A percentile compares a stretch with the other conserved stretches of the same genome.
Conservation (phyloP, 345 rosid genomes). For the Chamaenerion angustifolium region DNA sequence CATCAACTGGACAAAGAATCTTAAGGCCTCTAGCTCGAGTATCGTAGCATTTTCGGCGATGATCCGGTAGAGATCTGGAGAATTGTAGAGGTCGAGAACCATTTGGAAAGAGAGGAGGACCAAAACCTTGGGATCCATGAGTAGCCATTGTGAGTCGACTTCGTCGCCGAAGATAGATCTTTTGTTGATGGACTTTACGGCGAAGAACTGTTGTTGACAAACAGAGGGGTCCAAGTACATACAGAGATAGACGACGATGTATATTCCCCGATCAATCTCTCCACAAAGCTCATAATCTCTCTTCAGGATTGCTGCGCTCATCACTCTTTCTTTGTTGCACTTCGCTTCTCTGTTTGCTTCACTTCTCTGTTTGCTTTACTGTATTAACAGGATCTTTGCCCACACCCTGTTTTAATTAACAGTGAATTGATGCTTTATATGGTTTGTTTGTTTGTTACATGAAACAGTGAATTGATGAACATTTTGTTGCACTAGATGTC, state of each 20-base stretch:
- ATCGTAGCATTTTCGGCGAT: slow-evolving; percentile 20
- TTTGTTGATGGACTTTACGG: slow-evolving; percentile 54
- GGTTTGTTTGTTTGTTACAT: too few species aligned
- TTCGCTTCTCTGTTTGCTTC: background rate
- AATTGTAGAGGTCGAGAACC: slow-evolving; percentile 52
- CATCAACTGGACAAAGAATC: slow-evolving; percentile 27
- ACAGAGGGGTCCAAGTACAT: slow-evolving; percentile 12
- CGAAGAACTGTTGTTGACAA: slow-evolving; percentile 17
- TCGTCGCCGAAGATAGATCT: slow-evolving; percentile 35
- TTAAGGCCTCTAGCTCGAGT: slow-evolving; percentile 34
- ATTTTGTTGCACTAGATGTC: too few species aligned
- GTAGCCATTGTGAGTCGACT: slow-evolving; percentile 42
- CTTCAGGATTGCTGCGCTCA: slow-evolving; percentile 30
- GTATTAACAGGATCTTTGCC: too few species aligned
- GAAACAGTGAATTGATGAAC: too few species aligned
- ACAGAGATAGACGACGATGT: slow-evolving; percentile 43
- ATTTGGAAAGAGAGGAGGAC: slow-evolving; percentile 48
- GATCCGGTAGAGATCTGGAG: slow-evolving; percentile 36
- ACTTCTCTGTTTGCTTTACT: too few species aligned
- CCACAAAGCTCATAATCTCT: slow-evolving; percentile 30
- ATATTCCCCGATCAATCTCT: slow-evolving; percentile 58
- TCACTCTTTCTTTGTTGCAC: slow-evolving; percentile 6
- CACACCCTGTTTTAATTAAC: too few species aligned
- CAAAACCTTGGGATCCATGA: slow-evolving; percentile 50
- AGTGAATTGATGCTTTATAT: too few species aligned